Conservation (phyloP, 2,329 filamentous ascomycete genomes). For the Microthyrium microscopicum region DNA sequence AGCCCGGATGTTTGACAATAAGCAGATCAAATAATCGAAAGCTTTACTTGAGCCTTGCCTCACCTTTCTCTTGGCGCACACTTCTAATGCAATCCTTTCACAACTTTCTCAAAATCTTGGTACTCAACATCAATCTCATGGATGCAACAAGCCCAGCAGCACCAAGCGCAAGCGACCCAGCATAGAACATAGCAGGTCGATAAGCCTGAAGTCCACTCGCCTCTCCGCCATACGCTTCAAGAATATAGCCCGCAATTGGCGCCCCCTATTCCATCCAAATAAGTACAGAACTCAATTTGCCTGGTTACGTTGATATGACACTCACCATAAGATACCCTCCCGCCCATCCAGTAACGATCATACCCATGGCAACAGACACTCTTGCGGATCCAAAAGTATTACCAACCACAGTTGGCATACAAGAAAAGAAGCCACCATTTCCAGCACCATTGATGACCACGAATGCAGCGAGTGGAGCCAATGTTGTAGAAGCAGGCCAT, state of each 20-base stretch:
- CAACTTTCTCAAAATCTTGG: no score
- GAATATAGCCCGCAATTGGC: slow-evolving; percentile 43
- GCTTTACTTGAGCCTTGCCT: no score
- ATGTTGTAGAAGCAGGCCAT: slow-evolving; percentile 40
- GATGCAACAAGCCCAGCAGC: slow-evolving; percentile 4
- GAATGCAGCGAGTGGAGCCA: slow-evolving; percentile 39
- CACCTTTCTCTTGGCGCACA: no score
- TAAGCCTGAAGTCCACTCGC: slow-evolving; percentile 35
- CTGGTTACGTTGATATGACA: slow-evolving; percentile 26
- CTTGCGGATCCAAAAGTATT: slow-evolving; percentile 40
- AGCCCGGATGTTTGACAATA: no score
- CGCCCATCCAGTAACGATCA: slow-evolving; percentile 44
- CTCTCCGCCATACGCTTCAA: slow-evolving; percentile 37
- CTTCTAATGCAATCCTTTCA: no score
- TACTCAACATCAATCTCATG: no score
- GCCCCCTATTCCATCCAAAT: no score
- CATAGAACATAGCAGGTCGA: slow-evolving; percentile 45
- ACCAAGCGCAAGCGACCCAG: slow-evolving; percentile 17
- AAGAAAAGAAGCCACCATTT: slow-evolving; percentile 47
- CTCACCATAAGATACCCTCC: slow-evolving; percentile 45
- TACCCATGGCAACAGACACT: slow-evolving; percentile 41
- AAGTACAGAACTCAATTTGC: slow-evolving; percentile 10
- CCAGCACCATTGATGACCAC: slow-evolving; percentile 42
- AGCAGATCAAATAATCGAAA: no score
- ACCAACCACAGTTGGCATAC: slow-evolving; percentile 45